Evolutionary conservation across 2,329 filamentous ascomycete genomes (phyloP).

Genomic region (Thelonectria blattea): DNA sequence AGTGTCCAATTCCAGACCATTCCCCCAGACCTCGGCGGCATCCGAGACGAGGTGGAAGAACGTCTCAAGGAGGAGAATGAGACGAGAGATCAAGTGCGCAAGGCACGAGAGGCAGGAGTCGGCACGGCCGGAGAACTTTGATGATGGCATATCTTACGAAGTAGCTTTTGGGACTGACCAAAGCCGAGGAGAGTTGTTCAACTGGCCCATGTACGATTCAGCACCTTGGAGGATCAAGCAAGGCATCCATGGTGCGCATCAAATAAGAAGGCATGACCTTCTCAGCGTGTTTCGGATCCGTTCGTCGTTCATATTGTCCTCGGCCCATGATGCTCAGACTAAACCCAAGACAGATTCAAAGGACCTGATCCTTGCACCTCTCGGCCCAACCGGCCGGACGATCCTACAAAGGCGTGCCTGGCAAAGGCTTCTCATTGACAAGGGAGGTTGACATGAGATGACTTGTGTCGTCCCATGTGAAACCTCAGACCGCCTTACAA

Average conservation of each 20-base stretch:
- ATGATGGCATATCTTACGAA: background rate
- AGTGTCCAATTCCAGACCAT: conserved; percentile 86
- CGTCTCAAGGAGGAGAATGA: conserved; percentile 69
- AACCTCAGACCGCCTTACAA: conserved; percentile 2
- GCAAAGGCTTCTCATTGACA: background rate
- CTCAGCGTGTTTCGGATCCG: conserved; percentile 12
- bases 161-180: background rate
- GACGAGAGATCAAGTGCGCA: conserved; percentile 59
- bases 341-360: conserved; percentile 6
- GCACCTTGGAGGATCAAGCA: conserved; percentile 8
- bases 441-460: background rate
- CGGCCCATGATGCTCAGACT: conserved; percentile 8
- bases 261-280: conserved; percentile 7
- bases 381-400: background rate
- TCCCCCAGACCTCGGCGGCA: conserved; percentile 74
- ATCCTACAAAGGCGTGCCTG: background rate
- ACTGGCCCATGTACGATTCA: background rate
- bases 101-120: conserved; percentile 61
- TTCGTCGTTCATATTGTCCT: conserved; percentile 4
- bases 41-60: conserved; percentile 73
- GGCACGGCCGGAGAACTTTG: conserved; percentile 63
- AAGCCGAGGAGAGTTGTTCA: background rate
- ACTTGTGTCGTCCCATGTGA: conserved; percentile 5
- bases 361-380: conserved; percentile 3
- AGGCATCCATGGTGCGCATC: conserved; percentile 8